These are phyloP conservation scores for Fraxinus sp. DNA, from an alignment of 305 asterid species.

Conservation along the genomic window DNA sequence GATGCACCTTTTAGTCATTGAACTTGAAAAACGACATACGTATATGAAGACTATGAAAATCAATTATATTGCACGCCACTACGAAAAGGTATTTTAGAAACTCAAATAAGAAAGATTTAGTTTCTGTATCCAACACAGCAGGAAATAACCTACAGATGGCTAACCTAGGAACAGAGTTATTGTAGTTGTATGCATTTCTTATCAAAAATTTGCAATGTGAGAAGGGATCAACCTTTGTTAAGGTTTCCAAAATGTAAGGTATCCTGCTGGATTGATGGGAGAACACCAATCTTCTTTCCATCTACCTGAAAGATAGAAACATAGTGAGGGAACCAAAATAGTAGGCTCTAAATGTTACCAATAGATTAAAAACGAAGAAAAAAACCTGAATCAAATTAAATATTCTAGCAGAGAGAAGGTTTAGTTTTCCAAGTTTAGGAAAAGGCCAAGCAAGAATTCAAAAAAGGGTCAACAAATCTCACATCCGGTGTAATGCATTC, in stretches of 20 bases:
- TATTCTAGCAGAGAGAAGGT: not conserved
- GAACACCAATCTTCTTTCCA: constrained; percentile 85
- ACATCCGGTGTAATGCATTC: constrained; percentile 1
- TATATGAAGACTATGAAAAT: constrained; percentile 14
- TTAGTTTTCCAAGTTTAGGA: not conserved
- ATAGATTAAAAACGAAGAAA: not conserved
- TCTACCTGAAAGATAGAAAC: constrained; percentile 54
- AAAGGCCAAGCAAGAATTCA: not conserved
- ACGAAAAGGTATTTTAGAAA: not conserved
- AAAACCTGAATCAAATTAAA: constrained; percentile 3
- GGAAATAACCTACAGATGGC: constrained; percentile 8
- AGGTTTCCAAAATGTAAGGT: constrained; percentile 79
- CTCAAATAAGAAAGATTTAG: constrained; percentile 1
- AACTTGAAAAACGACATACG: not conserved
- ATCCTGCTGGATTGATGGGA: constrained; percentile 73
- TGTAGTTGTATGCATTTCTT: constrained; percentile 5
- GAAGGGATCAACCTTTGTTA: constrained; percentile 66
- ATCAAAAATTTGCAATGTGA: constrained; percentile 4
- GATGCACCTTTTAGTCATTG: not conserved
- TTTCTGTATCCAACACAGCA: constrained; percentile 9
- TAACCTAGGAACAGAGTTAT: not conserved
- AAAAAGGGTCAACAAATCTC: constrained; percentile 10
- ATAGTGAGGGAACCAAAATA: not conserved
- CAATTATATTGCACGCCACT: constrained; percentile 4
- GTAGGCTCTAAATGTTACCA: not conserved